These are phyloP conservation scores for Psilocybe tampanensis DNA, from an alignment of 768 basidiomycete species.

Conservation along the genomic window DNA sequence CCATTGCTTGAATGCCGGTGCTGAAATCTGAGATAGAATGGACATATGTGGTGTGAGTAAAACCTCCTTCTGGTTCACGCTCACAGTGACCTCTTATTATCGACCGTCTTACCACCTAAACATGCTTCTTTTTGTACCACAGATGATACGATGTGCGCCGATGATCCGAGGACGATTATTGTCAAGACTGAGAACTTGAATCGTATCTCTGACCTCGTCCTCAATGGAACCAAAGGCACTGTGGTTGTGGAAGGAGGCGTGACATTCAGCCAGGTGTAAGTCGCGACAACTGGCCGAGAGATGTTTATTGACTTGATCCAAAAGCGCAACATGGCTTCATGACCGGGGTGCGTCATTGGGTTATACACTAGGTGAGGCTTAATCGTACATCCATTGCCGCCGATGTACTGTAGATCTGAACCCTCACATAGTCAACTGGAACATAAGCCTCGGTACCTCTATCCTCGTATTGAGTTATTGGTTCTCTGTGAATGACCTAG, in stretches of 20 bases:
- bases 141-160: conserved; percentile 42
- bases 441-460: conserved; percentile 36
- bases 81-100: neutral
- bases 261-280: conserved; percentile 38
- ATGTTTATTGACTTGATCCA: neutral
- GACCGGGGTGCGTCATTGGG: conserved; percentile 32
- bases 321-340: conserved; percentile 38
- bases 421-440: conserved; percentile 35
- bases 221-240: conserved; percentile 28
- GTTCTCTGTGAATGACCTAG: neutral
- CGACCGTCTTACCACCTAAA: neutral
- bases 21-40: conserved; percentile 26
- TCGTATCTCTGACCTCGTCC: conserved; percentile 31
- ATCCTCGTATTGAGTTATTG: neutral
- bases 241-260: conserved; percentile 39
- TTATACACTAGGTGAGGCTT: conserved; percentile 31
- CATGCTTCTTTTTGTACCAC: neutral
- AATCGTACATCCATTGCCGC: neutral
- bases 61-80: neutral
- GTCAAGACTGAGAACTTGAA: conserved; percentile 37
- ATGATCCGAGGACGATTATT: conserved; percentile 35
- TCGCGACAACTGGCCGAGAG: neutral
- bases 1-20: neutral
- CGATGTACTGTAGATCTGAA: neutral
- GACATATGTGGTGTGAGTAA: conserved; percentile 40